Percentiles rank a stretch among this genome's conserved stretches.
Evolutionary conservation across 2,329 filamentous ascomycete genomes (phyloP).

Genomic region (Cercospora berteroae): DNA sequence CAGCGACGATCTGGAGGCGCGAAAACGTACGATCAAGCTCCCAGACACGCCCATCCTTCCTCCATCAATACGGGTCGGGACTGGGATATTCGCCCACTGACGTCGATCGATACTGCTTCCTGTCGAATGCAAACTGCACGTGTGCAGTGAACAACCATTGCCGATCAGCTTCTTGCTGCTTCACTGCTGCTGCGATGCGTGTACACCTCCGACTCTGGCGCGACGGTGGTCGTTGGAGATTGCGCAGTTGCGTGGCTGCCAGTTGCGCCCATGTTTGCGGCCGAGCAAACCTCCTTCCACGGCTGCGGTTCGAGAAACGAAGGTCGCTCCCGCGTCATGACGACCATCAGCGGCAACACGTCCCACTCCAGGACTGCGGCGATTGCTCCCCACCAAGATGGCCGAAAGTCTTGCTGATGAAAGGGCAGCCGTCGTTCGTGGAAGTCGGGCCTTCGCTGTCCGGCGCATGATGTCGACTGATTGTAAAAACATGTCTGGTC

Average conservation of each 20-base stretch:
- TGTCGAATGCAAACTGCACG: not conserved
- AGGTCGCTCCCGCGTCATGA: not conserved
- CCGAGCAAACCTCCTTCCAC: not conserved
- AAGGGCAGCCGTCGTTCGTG: not conserved
- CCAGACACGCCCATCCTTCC: not conserved
- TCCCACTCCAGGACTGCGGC: conserved; percentile 2
- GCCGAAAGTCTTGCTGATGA: conserved; percentile 1
- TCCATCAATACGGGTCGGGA: not conserved
- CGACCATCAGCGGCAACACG: conserved; percentile 2
- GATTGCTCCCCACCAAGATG: conserved; percentile 4
- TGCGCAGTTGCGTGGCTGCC: not conserved
- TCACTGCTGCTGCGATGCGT: not conserved
- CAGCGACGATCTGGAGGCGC: not conserved
- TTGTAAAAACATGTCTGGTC: not conserved
- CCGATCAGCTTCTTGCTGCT: not conserved
- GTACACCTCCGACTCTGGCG: not conserved
- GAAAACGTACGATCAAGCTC: not conserved
- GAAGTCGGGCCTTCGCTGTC: not conserved
- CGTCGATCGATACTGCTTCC: not conserved
- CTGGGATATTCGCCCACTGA: not conserved
- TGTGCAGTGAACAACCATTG: not conserved
- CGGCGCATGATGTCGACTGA: not conserved
- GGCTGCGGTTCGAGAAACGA: not conserved
- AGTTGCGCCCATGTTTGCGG: not conserved
- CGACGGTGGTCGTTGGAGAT: not conserved